Conservation (phyloP, 345 rosid genomes). For the Reutealis trisperma region DNA sequence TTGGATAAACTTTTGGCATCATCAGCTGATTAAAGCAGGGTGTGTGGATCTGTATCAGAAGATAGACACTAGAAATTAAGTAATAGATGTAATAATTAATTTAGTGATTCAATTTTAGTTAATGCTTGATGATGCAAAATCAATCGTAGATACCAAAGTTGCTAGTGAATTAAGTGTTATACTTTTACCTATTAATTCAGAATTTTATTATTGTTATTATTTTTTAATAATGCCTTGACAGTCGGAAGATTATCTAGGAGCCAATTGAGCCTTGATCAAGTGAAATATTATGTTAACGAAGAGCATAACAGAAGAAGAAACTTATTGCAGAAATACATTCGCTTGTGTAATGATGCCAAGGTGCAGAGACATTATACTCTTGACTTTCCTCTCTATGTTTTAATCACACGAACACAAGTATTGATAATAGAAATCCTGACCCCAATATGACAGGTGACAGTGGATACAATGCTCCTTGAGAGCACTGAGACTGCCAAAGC, state of each 20-base stretch:
- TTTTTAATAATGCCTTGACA: constrained; percentile 16
- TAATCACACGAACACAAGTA: background rate
- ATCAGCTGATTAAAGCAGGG: too few species aligned
- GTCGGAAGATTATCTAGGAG: constrained; percentile 60
- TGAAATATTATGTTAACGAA: constrained; percentile 53
- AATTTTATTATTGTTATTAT: background rate
- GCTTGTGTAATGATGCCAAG: constrained; percentile 50
- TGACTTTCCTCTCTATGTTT: background rate
- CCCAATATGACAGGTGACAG: constrained; percentile 41
- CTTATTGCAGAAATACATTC: constrained; percentile 55
- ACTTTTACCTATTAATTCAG: too few species aligned
- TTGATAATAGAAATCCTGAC: background rate
- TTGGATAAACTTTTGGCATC: background rate
- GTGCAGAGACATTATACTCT: constrained; percentile 19
- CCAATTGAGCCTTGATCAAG: constrained; percentile 54
- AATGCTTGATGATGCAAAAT: background rate
- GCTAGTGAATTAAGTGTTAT: background rate
- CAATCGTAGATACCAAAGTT: background rate
- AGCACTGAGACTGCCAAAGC: constrained; percentile 44
- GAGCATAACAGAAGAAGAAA: constrained; percentile 57
- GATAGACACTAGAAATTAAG: background rate
- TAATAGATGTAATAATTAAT: too few species aligned
- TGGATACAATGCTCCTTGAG: constrained; percentile 60
- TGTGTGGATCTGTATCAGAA: background rate
- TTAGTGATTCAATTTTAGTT: background rate